Evolutionary conservation across 306 rosid species (phyloP).

Genomic region (Crataegus laevigata): DNA sequence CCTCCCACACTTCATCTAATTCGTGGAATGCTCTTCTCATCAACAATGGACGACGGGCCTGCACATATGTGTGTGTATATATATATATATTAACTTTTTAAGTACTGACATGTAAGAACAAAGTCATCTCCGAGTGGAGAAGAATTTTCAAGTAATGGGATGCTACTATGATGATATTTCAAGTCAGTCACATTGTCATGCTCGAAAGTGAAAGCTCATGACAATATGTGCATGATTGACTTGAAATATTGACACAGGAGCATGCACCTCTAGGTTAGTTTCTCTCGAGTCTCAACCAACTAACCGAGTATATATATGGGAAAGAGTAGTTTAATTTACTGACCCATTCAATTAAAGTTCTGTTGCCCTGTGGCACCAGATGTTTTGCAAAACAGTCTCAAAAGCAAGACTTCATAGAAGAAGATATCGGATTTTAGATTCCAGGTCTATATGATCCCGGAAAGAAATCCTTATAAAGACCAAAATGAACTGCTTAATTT

Average conservation of each 20-base stretch:
- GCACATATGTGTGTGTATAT: no score
- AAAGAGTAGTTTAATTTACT: background rate
- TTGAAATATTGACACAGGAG: background rate
- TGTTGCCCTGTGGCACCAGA: constrained; percentile 13
- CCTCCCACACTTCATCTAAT: constrained; percentile 10
- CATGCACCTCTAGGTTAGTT: no score
- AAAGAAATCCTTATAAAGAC: constrained; percentile 5
- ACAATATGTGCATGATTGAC: background rate
- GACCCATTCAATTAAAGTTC: constrained; percentile 12
- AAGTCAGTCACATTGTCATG: no score
- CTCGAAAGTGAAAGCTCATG: background rate
- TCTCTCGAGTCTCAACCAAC: no score
- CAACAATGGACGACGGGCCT: constrained; percentile 27
- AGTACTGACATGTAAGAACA: background rate
- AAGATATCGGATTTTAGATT: constrained; percentile 12
- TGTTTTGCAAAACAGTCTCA: constrained; percentile 21
- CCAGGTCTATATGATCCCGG: constrained; percentile 6
- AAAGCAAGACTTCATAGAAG: constrained; percentile 19
- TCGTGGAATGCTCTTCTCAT: constrained; percentile 11
- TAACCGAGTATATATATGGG: background rate
- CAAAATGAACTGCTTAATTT: background rate
- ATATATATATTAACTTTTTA: no score
- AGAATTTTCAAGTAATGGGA: no score
- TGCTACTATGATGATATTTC: no score
- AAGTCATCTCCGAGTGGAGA: no score